Evolutionary conservation across 163 green algal genomes (phyloP).

Genomic region (Chlamydomonas reinhardtii): DNA sequence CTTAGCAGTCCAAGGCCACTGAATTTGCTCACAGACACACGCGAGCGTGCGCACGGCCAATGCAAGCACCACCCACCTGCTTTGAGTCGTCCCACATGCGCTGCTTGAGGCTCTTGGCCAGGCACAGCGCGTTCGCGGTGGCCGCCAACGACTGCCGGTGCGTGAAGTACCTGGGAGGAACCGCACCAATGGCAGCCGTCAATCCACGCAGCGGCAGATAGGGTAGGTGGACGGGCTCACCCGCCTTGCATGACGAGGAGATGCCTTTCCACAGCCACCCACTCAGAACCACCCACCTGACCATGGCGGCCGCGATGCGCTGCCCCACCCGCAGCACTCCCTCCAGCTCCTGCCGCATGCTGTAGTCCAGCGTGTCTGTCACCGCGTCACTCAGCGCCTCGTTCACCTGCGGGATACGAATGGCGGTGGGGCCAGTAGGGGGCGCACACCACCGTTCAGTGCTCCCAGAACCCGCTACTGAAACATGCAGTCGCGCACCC

Average conservation of each 20-base stretch:
- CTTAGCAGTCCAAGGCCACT: too few relatives aligned
- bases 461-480: too few relatives aligned
- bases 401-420: conserved; percentile 80
- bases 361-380: conserved; percentile 76
- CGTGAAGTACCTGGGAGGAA: conserved; percentile 68
- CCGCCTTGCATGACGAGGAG: too few relatives aligned
- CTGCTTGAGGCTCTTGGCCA: conserved; percentile 76
- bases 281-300: conserved; percentile 73
- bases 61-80: conserved; percentile 56
- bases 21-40: too few relatives aligned
- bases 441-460: too few relatives aligned
- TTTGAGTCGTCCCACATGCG: conserved; percentile 83
- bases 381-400: conserved; percentile 75
- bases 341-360: conserved; percentile 74
- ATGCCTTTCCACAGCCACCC: too few relatives aligned
- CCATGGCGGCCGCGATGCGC: conserved; percentile 77
- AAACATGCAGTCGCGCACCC: too few relatives aligned
- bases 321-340: conserved; percentile 67
- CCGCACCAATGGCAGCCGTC: not conserved
- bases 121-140: conserved; percentile 79
- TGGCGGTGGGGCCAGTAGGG: not conserved
- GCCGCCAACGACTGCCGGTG: conserved; percentile 67
- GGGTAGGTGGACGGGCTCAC: too few relatives aligned
- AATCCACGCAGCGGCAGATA: too few relatives aligned
- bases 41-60: too few relatives aligned